Conservation (phyloP, 345 rosid genomes). For the Lepidium aucheri region DNA sequence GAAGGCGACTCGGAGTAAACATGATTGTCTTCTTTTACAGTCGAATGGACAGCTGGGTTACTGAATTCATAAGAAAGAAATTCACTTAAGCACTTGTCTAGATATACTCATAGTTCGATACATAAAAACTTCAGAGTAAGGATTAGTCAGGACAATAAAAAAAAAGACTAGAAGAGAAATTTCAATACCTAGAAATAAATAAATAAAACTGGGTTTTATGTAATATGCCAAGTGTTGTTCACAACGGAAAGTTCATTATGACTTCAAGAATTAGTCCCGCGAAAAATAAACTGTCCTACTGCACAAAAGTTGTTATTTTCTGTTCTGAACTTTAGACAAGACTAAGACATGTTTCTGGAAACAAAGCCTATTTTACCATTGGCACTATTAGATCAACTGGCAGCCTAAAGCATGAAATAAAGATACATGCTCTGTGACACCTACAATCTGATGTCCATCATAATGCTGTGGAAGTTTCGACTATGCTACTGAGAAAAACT, state of each 20-base stretch:
- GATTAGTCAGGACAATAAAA: not conserved
- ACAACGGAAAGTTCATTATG: not conserved
- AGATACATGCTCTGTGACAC: not conserved
- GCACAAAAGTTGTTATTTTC: not conserved
- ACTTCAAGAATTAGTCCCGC: not conserved
- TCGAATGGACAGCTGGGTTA: constrained; percentile 29
- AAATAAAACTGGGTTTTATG: not conserved
- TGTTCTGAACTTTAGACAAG: not conserved
- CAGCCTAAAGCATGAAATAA: not conserved
- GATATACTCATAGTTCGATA: not conserved
- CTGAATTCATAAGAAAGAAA: constrained; percentile 27
- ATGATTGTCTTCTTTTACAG: constrained; percentile 42
- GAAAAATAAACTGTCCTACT: not conserved
- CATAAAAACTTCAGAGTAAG: not conserved
- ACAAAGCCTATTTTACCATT: not conserved
- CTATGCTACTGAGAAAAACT: not conserved
- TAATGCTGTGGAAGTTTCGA: not conserved
- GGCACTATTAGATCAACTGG: not conserved
- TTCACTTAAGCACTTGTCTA: not conserved
- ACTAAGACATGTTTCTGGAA: not conserved
- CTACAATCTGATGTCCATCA: not conserved
- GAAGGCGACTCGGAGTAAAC: constrained; percentile 42
- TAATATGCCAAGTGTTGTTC: not conserved
- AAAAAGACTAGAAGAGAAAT: not conserved
- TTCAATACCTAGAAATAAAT: not conserved